Percentiles rank a stretch among this genome's conserved stretches.
These are phyloP conservation scores for Sextonia rubra DNA, from an alignment of 164 flowering plant species.

Conservation along the genomic window DNA sequence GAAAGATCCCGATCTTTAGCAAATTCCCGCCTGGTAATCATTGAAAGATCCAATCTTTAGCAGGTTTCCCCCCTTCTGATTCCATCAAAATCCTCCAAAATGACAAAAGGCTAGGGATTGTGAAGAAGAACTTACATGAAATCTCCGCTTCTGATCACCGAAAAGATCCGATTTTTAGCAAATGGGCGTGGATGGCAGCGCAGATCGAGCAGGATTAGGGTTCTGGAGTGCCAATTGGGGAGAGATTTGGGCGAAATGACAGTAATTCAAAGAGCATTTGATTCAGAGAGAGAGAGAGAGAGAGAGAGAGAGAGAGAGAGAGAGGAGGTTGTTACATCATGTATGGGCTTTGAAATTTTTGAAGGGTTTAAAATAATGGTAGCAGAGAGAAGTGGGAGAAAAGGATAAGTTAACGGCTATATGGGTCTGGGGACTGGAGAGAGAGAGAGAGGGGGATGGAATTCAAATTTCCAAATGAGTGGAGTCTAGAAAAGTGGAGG, in stretches of 20 bases:
- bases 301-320: not conserved
- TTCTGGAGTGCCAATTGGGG: not conserved
- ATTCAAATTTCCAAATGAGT: not conserved
- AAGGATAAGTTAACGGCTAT: not conserved
- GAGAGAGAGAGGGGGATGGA: not conserved
- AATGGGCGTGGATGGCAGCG: not conserved
- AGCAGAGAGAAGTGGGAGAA: not conserved
- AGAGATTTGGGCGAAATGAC: not conserved
- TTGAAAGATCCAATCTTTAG: too few relatives aligned
- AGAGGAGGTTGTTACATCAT: not conserved
- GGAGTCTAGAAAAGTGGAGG: not conserved
- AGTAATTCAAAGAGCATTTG: not conserved
- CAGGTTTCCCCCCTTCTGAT: too few relatives aligned
- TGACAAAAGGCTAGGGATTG: not conserved
- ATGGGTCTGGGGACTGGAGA: not conserved
- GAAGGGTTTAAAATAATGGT: not conserved
- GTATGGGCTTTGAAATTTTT: not conserved
- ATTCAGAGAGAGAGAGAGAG: not conserved
- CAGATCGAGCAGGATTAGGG: not conserved
- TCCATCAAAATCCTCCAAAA: too few relatives aligned
- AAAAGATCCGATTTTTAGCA: slow-evolving; percentile 2
- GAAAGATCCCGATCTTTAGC: too few relatives aligned
- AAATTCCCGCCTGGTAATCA: too few relatives aligned
- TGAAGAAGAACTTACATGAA: not conserved
- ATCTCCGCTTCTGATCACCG: not conserved